A percentile compares a stretch with the other conserved stretches of the same genome.
These are phyloP conservation scores for Conticribra guillardii DNA, from an alignment of 108 stramenopile genomes.

Conservation along the genomic window DNA sequence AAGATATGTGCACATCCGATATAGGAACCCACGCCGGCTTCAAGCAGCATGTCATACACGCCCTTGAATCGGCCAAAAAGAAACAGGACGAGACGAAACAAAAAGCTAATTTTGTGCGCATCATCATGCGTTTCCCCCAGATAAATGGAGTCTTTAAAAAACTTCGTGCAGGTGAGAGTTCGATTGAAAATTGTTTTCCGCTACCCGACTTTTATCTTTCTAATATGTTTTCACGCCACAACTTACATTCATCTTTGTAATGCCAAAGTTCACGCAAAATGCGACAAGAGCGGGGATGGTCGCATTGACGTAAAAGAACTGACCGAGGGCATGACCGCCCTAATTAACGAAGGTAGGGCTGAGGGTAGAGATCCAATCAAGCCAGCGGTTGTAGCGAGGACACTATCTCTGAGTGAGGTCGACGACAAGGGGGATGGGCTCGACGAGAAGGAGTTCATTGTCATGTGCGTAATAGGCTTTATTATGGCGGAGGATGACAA, in stretches of 20 bases:
- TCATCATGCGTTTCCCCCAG: slow-evolving; percentile 56
- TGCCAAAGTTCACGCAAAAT: slow-evolving; percentile 35
- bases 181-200: neutral
- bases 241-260: no score
- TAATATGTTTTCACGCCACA: neutral
- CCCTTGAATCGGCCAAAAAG: slow-evolving; percentile 40
- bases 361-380: slow-evolving; percentile 29
- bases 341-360: slow-evolving; percentile 36
- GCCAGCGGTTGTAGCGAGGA: slow-evolving; percentile 25
- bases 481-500: slow-evolving; percentile 47
- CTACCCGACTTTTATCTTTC: neutral
- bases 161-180: slow-evolving; percentile 16
- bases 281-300: slow-evolving; percentile 37
- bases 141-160: slow-evolving; percentile 43
- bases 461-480: slow-evolving; percentile 51
- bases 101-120: slow-evolving; percentile 54
- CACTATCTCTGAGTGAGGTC: slow-evolving; percentile 33
- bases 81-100: slow-evolving; percentile 33
- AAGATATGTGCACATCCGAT: slow-evolving; percentile 11
- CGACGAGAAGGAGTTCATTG: slow-evolving; percentile 42
- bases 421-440: slow-evolving; percentile 25
- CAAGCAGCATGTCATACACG: slow-evolving; percentile 39
- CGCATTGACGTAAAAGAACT: slow-evolving; percentile 21
- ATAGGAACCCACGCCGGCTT: slow-evolving; percentile 24
- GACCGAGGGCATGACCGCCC: slow-evolving; percentile 34